Evolutionary conservation across 1,284 basidiomycete genomes (phyloP).

Genomic region (Nidula niveotomentosa): DNA sequence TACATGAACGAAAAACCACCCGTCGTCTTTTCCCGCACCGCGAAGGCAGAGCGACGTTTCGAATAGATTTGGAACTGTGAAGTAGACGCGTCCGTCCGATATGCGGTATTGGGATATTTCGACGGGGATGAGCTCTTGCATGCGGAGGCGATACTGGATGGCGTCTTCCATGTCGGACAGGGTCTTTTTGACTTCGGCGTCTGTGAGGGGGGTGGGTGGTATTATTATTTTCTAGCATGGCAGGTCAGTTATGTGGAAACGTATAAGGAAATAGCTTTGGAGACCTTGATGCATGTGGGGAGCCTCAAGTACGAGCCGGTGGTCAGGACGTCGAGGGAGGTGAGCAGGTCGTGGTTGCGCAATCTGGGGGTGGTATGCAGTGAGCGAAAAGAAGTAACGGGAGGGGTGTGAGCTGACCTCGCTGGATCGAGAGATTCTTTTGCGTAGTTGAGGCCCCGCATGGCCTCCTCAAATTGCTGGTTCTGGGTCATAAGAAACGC

Average conservation of each 20-base stretch:
- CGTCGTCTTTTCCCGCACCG: conserved; percentile 64
- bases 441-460: conserved; percentile 61
- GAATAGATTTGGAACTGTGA: conserved; percentile 75
- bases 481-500: conserved; percentile 85
- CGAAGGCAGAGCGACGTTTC: conserved; percentile 71
- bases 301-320: conserved; percentile 81
- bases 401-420: conserved; percentile 39
- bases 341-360: conserved; percentile 88
- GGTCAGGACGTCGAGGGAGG: conserved; percentile 84
- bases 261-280: conserved; percentile 10
- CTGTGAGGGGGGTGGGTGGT: conserved; percentile 63
- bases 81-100: conserved; percentile 79
- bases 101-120: conserved; percentile 77
- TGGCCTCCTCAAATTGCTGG: conserved; percentile 75
- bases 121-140: conserved; percentile 71
- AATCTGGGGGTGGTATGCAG: conserved; percentile 44
- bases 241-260: too few relatives aligned
- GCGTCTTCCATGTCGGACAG: conserved; percentile 73
- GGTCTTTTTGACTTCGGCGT: conserved; percentile 64
- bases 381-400: background rate
- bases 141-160: conserved; percentile 75
- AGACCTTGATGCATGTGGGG: conserved; percentile 76
- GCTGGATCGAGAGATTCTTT: conserved; percentile 69
- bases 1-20: conserved; percentile 83
- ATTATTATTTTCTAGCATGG: conserved; percentile 65